Conservation (phyloP, 805 yeast genomes). For the Myxozyma sirexii region DNA sequence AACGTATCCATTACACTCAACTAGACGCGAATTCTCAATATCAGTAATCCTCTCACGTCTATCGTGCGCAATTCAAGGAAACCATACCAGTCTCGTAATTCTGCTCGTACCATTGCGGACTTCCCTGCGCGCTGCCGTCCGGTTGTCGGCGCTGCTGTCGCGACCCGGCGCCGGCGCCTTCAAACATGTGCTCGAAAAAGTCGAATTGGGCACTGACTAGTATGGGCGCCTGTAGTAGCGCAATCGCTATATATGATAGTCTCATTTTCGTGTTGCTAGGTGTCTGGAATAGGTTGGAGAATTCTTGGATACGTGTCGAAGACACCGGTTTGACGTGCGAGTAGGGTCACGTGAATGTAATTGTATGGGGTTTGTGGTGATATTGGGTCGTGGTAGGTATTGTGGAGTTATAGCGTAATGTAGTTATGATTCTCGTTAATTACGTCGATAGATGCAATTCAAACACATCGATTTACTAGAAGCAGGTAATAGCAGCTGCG, state of each 20-base stretch:
- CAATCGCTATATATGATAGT: background rate
- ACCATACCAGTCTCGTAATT: slow-evolving; percentile 30
- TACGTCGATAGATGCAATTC: too few relatives aligned
- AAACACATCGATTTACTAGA: too few relatives aligned
- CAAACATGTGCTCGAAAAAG: slow-evolving; percentile 35
- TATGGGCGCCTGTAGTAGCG: slow-evolving; percentile 18
- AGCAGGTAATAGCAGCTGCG: too few relatives aligned
- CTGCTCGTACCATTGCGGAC: slow-evolving; percentile 29
- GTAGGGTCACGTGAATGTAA: background rate
- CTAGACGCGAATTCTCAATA: slow-evolving; percentile 12
- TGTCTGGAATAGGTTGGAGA: too few relatives aligned
- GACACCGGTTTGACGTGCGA: too few relatives aligned
- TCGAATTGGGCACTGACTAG: slow-evolving; percentile 31
- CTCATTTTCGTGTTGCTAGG: background rate
- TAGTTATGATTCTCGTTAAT: too few relatives aligned
- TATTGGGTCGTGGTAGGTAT: too few relatives aligned
- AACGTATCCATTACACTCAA: slow-evolving; percentile 64
- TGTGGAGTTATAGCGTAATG: too few relatives aligned
- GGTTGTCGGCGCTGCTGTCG: background rate
- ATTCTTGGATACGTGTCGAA: too few relatives aligned
- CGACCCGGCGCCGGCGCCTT: slow-evolving; percentile 15
- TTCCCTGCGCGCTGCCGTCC: slow-evolving; percentile 19
- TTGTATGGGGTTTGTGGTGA: too few relatives aligned
- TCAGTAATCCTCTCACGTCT: too few relatives aligned
- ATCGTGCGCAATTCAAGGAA: too few relatives aligned